phyloP scores from a whole-genome alignment of 331 rosid species.

The Erythrophleum ivorense region DNA sequence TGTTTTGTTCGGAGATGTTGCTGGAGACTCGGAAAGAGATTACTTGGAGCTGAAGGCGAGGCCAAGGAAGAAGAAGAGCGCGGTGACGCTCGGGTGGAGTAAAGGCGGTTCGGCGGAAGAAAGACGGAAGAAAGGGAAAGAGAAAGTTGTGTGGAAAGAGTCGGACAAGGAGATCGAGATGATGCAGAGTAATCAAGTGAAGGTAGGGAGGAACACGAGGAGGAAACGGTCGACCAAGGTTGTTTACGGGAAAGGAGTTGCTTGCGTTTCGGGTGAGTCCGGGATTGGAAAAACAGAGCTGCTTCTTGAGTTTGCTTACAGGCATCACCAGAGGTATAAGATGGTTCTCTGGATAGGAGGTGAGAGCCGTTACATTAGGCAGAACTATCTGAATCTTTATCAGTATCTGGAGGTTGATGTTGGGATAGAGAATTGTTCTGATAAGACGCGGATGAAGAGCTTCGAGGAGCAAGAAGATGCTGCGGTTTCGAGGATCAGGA shows the following conservation, averaged over 20 bases:
- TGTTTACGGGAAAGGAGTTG: constrained; percentile 78
- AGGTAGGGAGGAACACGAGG: constrained; percentile 56
- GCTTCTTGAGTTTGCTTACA: too few relatives aligned
- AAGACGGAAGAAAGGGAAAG: too few relatives aligned
- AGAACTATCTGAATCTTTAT: constrained; percentile 74
- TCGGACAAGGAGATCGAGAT: too few relatives aligned
- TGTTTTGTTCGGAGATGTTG: constrained; percentile 71
- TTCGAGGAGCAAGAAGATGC: constrained; percentile 79
- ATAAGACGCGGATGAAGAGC: constrained; percentile 59
- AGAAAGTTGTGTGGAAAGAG: too few relatives aligned
- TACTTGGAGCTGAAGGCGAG: constrained; percentile 77
- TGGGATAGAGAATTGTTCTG: constrained; percentile 65
- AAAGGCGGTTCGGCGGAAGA: too few relatives aligned
- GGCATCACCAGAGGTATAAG: constrained; percentile 83
- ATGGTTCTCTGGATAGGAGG: constrained; percentile 88
- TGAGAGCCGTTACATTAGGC: constrained; percentile 74
- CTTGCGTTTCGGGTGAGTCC: constrained; percentile 76
- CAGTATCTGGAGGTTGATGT: constrained; percentile 78
- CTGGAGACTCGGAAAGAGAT: constrained; percentile 74
- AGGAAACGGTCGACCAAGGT: constrained; percentile 62
- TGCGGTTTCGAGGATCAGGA: constrained; percentile 73
- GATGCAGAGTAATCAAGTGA: too few relatives aligned
- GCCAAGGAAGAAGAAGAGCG: constrained; percentile 67
- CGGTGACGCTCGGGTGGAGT: too few relatives aligned
- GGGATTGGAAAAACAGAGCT: constrained; percentile 94